Evolutionary conservation across 106 monocot genomes (phyloP), one percentile per base, ranked within the genome.

Genomic region (Agapanthus africanus): DNA sequence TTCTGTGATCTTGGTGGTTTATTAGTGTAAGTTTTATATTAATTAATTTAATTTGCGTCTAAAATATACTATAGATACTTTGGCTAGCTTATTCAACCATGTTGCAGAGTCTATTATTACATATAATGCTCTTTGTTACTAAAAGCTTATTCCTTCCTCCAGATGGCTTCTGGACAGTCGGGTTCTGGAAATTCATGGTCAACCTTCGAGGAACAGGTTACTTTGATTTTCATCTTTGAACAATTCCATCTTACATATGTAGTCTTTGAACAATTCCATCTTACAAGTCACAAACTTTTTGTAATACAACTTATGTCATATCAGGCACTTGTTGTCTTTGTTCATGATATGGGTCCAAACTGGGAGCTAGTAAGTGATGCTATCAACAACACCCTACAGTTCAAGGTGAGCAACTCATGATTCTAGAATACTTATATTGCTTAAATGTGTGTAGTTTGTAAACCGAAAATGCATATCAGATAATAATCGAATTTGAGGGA

Each of bases 271-370:
- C 40, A 11, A 11, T 26, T 35, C 9, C 41, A 7, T 76, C 25
- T 27, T n/a, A 63, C 22, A 5, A 30, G 11, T 9, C 32, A 68
- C 37, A 10, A 11, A 59, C 49, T 4, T 46, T 65, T 57, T 54
- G 15, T 51, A 59, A 60, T 59, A 25, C 39, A 73, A 15, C 65
- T 39, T 30, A 39, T 70, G 28, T 67, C 40, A 52, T 62, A 37
- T 74, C 78, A 99, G 99, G 90, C 90, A 22, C 99, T 99, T 75
- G 90, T 99, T 73, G 93, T 93, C 76, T 87, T 99, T 83, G 99
- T 99, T 79, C 99, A 99, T 78, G 99, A 99, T 79, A 77, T 99
- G 99, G 99, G 99, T 63, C 80, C 90, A 70, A 99, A 99, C 76
- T 99, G 99, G 99, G 99, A 93, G 79, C 79, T 99, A 30, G 74